A percentile compares a stretch with the other conserved stretches of the same genome.
phyloP scores from a whole-genome alignment of 1,284 basidiomycete species.

The Laetiporus sulphureus region DNA sequence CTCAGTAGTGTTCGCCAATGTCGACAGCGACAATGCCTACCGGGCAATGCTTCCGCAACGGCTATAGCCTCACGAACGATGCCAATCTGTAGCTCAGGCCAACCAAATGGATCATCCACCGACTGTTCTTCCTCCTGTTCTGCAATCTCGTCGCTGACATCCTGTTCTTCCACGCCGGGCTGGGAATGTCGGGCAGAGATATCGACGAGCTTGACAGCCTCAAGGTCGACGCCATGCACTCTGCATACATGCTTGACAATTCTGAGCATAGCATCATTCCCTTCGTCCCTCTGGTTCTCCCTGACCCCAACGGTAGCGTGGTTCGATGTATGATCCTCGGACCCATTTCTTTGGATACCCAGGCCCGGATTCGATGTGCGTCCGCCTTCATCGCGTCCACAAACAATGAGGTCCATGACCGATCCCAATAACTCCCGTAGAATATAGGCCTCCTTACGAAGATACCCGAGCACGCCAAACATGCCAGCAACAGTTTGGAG shows the following conservation, averaged over 20 bases:
- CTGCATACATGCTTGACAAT: conserved; percentile 70
- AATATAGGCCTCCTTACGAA: conserved; percentile 79
- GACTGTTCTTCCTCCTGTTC: conserved; percentile 32
- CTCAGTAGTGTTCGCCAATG: conserved; percentile 2
- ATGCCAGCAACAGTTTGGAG: conserved; percentile 67
- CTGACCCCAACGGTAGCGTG: conserved; percentile 60
- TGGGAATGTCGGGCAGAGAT: neutral
- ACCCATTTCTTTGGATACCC: conserved; percentile 36
- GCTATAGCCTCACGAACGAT: conserved; percentile 87
- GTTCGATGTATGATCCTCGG: conserved; percentile 19
- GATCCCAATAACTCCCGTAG: conserved; percentile 80
- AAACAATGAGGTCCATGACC: conserved; percentile 74
- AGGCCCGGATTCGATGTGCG: conserved; percentile 33
- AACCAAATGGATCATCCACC: conserved; percentile 65
- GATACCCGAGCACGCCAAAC: conserved; percentile 74
- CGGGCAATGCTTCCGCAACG: conserved; percentile 87
- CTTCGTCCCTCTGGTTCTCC: conserved; percentile 64
- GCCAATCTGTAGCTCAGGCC: conserved; percentile 90
- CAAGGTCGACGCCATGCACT: conserved; percentile 75
- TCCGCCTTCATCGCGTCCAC: conserved; percentile 58
- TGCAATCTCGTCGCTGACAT: conserved; percentile 13
- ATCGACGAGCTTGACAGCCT: conserved; percentile 49
- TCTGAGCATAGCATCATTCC: conserved; percentile 72
- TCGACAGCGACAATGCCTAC: conserved; percentile 31
- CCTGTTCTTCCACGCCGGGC: conserved; percentile 14